Evolutionary conservation across 1,139 yeast species (phyloP), one percentile per base, ranked within the genome.

Genomic region (Zhuliangozyma parablackwelliae): DNA sequence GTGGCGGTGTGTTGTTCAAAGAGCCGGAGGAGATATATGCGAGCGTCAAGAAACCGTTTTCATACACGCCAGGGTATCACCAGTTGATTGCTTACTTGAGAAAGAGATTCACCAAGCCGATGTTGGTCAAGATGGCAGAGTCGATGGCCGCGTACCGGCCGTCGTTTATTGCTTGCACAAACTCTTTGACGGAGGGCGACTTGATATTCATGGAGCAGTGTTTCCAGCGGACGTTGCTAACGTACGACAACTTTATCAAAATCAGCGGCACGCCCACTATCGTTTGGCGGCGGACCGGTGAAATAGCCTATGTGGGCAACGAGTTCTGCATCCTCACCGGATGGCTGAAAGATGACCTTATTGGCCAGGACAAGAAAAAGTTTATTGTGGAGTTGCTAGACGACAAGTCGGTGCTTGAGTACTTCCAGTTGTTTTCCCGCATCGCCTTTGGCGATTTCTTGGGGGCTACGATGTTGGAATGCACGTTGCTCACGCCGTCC

Each of bases 201-300:
- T 68, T 90, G 54, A 85, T 90, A 6, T 92, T 92, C 53, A 89
- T 92, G 87, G 98, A 92, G 53, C 95, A 90, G 61, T 87, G 96
- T 50, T 90, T 90, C 63, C 97, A 92, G 57, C 65, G 98, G 34
- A 89, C 97, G 0, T 63, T 92, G 33, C 63, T 90, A 33, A 96
- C 95, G 43, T 92, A 89, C 57, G 94, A 88, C 47, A 85, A 82
- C 56, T 86, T 86, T 55, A 84, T 92, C 30, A 71, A 80, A 13
- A 79, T 84, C 21, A 81, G 90, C 32, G 97, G 97, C 0, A 90
- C 97, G 0, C 97, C 97, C 0, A 89, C 97, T 0, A 78, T 90
- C 23, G 92, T 89, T 6, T 92, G 97, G 97, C 69, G 98, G 46
- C 71, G 97, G 40, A 89, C 96, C 1, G 96, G 97, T 8, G 96